These are phyloP conservation scores for Artomyces pyxidatus DNA, from an alignment of 768 basidiomycete species.

Conservation along the genomic window DNA sequence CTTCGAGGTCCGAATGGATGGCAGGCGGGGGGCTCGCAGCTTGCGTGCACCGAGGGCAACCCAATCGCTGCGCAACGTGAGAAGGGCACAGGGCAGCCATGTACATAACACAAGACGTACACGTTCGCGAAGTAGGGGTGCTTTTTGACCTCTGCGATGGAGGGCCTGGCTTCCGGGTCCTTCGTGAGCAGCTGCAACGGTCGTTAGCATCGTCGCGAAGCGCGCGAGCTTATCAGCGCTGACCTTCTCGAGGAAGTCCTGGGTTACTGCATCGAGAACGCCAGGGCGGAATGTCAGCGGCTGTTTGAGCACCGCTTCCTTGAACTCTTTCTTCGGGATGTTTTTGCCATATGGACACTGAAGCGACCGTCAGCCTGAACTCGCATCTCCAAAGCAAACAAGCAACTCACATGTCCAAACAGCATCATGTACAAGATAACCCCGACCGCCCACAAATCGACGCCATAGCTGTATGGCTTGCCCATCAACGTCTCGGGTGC, in stretches of 20 bases:
- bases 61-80: background rate
- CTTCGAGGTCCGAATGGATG: background rate
- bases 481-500: background rate
- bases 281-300: background rate
- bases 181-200: background rate
- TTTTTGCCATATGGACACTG: background rate
- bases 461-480: background rate
- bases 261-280: background rate
- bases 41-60: background rate
- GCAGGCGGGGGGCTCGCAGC: background rate
- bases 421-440: slow-evolving; percentile 3
- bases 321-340: background rate
- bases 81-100: no score
- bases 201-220: no score
- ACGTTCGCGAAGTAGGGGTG: background rate
- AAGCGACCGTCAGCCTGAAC: no score
- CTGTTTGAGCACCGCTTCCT: background rate
- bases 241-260: background rate
- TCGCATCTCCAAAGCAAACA: background rate
- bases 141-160: background rate
- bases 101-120: no score
- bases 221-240: background rate
- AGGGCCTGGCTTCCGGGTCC: background rate
- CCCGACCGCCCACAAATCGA: slow-evolving; percentile 3
- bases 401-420: background rate